phyloP scores from a whole-genome alignment of 257 asterid genomes.

The Gentiana dahurica region DNA sequence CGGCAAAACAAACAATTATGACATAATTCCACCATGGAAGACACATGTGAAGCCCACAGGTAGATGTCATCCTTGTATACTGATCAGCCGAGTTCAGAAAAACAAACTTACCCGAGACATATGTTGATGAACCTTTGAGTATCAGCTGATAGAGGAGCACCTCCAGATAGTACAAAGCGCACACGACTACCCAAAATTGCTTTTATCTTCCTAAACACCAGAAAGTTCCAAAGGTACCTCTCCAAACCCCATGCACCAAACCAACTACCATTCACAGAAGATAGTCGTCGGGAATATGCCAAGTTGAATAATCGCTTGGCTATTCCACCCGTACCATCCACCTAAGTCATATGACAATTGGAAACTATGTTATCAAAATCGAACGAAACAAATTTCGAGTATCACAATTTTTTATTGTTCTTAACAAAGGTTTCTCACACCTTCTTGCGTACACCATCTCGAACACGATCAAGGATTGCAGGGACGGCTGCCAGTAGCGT shows the following conservation, averaged over 20 bases:
- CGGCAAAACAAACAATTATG: no score
- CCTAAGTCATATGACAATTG: conserved; percentile 34
- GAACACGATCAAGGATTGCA: conserved; percentile 95
- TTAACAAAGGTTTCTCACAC: conserved; percentile 18
- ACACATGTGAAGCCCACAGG: not conserved
- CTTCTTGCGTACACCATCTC: conserved; percentile 96
- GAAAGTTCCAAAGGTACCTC: conserved; percentile 67
- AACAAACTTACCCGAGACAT: conserved; percentile 76
- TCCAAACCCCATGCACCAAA: conserved; percentile 98
- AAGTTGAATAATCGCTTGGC: conserved; percentile 74
- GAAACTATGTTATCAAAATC: conserved; percentile 5
- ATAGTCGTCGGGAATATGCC: conserved; percentile 75
- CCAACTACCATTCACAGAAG: conserved; percentile 95
- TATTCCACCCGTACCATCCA: conserved; percentile 81
- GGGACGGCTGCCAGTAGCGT: conserved; percentile 95
- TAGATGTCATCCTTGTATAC: not conserved
- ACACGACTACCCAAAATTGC: conserved; percentile 94
- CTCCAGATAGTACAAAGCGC: conserved; percentile 93
- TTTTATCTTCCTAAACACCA: conserved; percentile 78
- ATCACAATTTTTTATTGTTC: not conserved
- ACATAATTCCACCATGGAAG: no score
- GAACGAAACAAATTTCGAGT: not conserved
- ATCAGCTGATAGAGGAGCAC: conserved; percentile 94
- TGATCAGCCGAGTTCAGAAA: conserved; percentile 10
- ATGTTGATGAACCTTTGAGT: conserved; percentile 96